Evolutionary conservation across 2,329 filamentous ascomycete species (phyloP).

Genomic region (Ophiostoma himal-ulmi): DNA sequence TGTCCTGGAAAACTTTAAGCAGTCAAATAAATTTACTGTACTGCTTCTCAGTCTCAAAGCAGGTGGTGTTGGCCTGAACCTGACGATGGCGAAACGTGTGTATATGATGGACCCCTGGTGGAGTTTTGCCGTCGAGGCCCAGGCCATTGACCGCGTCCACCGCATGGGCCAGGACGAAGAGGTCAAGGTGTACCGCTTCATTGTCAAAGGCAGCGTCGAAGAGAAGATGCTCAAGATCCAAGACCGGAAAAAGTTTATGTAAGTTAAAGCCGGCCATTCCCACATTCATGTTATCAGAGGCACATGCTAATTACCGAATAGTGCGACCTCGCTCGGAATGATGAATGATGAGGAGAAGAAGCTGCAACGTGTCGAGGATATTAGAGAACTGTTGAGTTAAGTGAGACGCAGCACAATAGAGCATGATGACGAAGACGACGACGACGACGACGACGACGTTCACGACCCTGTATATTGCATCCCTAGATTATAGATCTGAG

Average conservation of each 20-base stretch:
- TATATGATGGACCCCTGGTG: conserved; percentile 99
- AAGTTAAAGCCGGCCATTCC: conserved; percentile 35
- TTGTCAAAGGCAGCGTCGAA: conserved; percentile 87
- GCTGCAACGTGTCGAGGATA: conserved; percentile 83
- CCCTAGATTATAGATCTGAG: not conserved
- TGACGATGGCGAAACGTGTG: conserved; percentile 82
- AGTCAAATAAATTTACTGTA: conserved; percentile 59
- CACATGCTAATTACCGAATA: conserved; percentile 34
- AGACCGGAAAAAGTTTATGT: conserved; percentile 94
- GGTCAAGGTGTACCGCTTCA: conserved; percentile 80
- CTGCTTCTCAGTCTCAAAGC: conserved; percentile 80
- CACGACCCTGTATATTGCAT: not conserved
- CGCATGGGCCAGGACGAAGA: conserved; percentile 88
- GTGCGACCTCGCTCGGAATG: conserved; percentile 90
- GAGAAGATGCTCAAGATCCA: conserved; percentile 91
- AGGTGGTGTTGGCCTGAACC: conserved; percentile 87
- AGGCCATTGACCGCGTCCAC: conserved; percentile 96
- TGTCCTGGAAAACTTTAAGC: conserved; percentile 67
- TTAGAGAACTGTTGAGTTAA: conserved; percentile 76
- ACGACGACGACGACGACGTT: not conserved
- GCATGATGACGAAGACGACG: not conserved
- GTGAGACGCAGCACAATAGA: not conserved
- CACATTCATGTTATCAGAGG: not conserved
- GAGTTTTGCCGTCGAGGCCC: conserved; percentile 93
- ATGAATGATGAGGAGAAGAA: conserved; percentile 93